These are phyloP conservation scores for Ettlia oleoabundans DNA, from an alignment of 139 green algal genomes.

Conservation along the genomic window DNA sequence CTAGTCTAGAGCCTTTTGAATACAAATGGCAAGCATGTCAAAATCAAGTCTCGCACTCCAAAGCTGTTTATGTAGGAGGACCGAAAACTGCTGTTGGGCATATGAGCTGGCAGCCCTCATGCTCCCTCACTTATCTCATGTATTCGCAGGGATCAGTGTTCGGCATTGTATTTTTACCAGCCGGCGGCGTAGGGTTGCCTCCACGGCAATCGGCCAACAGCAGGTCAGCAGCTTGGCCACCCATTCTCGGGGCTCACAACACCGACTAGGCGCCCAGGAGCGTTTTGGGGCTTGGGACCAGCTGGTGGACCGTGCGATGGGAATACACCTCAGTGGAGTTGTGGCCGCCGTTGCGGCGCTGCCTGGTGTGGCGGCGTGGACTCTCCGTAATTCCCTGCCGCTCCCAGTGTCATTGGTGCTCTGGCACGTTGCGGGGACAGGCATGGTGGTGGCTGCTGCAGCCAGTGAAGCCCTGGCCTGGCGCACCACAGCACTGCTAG, in stretches of 20 bases:
- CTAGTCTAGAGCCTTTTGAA: too few relatives aligned
- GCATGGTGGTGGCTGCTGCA: constrained; percentile 50
- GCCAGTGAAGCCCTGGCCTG: constrained; percentile 42
- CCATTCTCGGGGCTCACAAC: too few relatives aligned
- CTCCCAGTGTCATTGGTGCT: constrained; percentile 38
- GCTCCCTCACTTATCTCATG: too few relatives aligned
- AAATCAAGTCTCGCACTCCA: too few relatives aligned
- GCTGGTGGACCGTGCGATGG: background rate
- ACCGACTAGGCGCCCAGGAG: background rate
- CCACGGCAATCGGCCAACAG: too few relatives aligned
- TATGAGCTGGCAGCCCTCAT: too few relatives aligned
- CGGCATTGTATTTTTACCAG: background rate
- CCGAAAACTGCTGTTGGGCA: too few relatives aligned
- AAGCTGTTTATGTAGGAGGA: too few relatives aligned
- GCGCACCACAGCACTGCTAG: constrained; percentile 55
- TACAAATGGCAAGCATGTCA: too few relatives aligned
- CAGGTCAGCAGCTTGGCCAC: too few relatives aligned
- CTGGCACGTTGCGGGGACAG: constrained; percentile 42
- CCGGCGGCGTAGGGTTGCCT: too few relatives aligned
- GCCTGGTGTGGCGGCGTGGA: constrained; percentile 15
- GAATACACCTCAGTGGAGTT: constrained; percentile 33
- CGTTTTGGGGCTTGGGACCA: background rate
- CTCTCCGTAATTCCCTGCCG: constrained; percentile 18
- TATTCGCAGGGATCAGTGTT: too few relatives aligned
- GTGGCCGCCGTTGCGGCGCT: constrained; percentile 22